phyloP scores from a whole-genome alignment of 140 eudicot genomes.

The Flaveria floridana region DNA sequence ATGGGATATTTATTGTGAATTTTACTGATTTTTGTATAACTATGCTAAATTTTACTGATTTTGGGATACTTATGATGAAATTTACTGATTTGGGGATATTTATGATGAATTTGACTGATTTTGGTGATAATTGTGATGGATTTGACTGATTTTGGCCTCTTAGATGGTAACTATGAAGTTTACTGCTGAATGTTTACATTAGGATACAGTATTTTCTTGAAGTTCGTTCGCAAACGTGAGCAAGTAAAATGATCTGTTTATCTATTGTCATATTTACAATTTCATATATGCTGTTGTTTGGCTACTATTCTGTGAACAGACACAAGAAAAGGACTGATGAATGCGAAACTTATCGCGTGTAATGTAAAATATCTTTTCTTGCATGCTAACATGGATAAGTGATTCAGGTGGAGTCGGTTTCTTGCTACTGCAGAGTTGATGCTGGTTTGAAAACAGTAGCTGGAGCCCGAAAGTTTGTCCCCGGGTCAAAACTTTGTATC shows the following conservation, averaged over 20 bases:
- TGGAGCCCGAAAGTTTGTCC: slow-evolving; percentile 91
- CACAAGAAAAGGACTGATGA: slow-evolving; percentile 8
- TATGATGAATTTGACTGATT: neutral
- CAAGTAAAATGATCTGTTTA: neutral
- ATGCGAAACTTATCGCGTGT: neutral
- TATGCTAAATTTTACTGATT: neutral
- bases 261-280: neutral
- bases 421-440: slow-evolving; percentile 96
- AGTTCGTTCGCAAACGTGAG: slow-evolving; percentile 6
- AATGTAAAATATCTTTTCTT: neutral
- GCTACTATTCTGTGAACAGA: neutral
- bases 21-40: neutral
- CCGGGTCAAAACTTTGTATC: slow-evolving; percentile 92
- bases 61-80: neutral
- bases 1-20: neutral
- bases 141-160: neutral
- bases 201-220: neutral
- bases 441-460: slow-evolving; percentile 92
- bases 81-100: neutral
- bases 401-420: slow-evolving; percentile 92
- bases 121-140: neutral
- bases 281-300: neutral
- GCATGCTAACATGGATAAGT: slow-evolving; percentile 24
- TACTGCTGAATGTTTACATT: slow-evolving; percentile 10
- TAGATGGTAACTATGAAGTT: neutral